Evolutionary conservation across 441 rosid genomes (phyloP).

Genomic region (Jatropha podagrica): DNA sequence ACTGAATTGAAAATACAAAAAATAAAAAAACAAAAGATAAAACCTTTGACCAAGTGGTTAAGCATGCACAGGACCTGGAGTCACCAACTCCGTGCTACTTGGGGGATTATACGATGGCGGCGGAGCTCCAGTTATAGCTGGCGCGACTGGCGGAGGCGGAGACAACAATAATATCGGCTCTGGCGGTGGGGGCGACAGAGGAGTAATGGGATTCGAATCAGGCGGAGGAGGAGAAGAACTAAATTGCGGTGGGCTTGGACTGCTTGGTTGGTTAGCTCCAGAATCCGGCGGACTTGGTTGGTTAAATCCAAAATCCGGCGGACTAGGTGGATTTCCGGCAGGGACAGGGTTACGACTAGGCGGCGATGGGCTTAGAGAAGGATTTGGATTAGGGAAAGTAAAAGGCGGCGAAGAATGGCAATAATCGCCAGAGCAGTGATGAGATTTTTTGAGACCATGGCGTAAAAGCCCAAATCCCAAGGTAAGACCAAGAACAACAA

Average conservation of each 20-base stretch:
- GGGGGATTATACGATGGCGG: conserved; percentile 53
- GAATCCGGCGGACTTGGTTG: conserved; percentile 22
- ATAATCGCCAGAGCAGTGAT: conserved; percentile 53
- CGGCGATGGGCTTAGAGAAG: conserved; percentile 17
- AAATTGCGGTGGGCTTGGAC: conserved; percentile 25
- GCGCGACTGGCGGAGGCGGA: conserved; percentile 47
- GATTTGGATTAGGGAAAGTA: conserved; percentile 31
- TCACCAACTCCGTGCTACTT: conserved; percentile 34
- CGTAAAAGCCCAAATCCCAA: conserved; percentile 65
- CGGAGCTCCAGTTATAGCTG: conserved; percentile 36
- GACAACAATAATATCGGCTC: conserved; percentile 31
- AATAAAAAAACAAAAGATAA: conserved; percentile 10
- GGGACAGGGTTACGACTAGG: conserved; percentile 9
- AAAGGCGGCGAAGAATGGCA: conserved; percentile 36
- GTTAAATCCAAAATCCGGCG: conserved; percentile 20
- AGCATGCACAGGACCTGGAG: conserved; percentile 67
- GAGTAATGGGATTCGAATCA: conserved; percentile 21
- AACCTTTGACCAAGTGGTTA: conserved; percentile 21
- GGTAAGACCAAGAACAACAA: conserved; percentile 64
- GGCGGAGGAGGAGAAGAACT: conserved; percentile 41
- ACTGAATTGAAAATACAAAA: neutral
- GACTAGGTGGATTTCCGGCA: conserved; percentile 16
- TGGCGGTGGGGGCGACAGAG: conserved; percentile 45
- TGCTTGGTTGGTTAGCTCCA: conserved; percentile 17
- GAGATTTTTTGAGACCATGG: conserved; percentile 40